phyloP scores from a whole-genome alignment of 345 rosid genomes.

The Melaleuca quinquenervia region DNA sequence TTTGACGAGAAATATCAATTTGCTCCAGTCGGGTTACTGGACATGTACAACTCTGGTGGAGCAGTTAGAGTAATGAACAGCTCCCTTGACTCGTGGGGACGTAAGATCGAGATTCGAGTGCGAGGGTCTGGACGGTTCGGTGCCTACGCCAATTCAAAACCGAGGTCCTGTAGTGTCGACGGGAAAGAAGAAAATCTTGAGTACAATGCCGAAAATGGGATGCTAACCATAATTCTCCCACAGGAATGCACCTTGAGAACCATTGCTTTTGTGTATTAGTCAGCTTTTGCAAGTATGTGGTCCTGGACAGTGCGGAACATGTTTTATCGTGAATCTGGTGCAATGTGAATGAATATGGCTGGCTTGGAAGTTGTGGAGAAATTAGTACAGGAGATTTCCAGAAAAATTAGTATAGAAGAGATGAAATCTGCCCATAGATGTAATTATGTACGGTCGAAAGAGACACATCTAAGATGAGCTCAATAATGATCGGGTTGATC shows the following conservation, averaged over 20 bases:
- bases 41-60: constrained; percentile 28
- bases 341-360: not conserved
- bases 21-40: constrained; percentile 17
- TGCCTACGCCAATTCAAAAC: constrained; percentile 31
- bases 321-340: not conserved
- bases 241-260: constrained; percentile 15
- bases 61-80: constrained; percentile 29
- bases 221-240: constrained; percentile 27
- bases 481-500: not conserved
- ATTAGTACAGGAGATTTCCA: not conserved
- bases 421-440: not conserved
- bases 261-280: constrained; percentile 24
- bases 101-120: constrained; percentile 11
- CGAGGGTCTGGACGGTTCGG: constrained; percentile 50
- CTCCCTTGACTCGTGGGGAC: constrained; percentile 1
- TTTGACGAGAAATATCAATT: constrained; percentile 12
- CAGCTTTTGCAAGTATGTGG: not conserved
- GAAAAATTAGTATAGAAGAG: not conserved
- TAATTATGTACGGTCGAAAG: not conserved
- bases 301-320: not conserved
- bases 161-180: constrained; percentile 37
- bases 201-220: constrained; percentile 28
- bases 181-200: constrained; percentile 20
- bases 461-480: not conserved
- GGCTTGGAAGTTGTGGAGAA: not conserved